Evolutionary conservation across 2,329 filamentous ascomycete species (phyloP), one percentile per base, ranked within the genome.

Genomic region (Ophiosphaerella narmari): DNA sequence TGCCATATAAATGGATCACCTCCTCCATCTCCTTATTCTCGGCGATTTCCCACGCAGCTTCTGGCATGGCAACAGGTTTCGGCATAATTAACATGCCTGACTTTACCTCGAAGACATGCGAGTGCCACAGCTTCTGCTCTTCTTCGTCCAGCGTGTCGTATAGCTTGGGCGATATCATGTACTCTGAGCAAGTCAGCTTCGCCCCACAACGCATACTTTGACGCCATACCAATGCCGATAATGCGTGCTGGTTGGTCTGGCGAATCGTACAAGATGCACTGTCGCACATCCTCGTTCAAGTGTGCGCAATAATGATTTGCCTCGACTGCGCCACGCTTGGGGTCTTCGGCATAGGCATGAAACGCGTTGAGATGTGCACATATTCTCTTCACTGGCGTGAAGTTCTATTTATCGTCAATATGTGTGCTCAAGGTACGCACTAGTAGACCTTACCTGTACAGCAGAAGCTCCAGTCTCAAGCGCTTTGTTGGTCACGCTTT

Each of bases 291-390:
- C 63, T 86, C 81, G 53, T 82, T 91, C 4, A 94, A 63, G 63
- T 94, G 90, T 1, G 86, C 82, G 68, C 91, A 96, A 74, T 94
- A 96, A 71, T 95, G 90, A 66, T 94, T 91, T 0, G 90, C 78
- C 69, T 94, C 89, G 1, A 95, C 86, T 34, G 78, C 80, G 12
- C 48, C 44, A 6, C 88, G 84, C 1, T 76, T 80, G 0, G 86
- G 84, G 39, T 93, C 88, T 23, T 84, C 80, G n/a, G 86, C 86
- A 66, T 94, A 94, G 40, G 86, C 84, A 66, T 95, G 91, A 66
- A 92, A 92, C n/a, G 89, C 90, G 63, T 94, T 92, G 1, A 96
- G 79, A 66, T 93, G 89, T 1, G 89, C 90, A 72, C 90, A 94
- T 41, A 95, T 82, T 45, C 85, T 83, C 63, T 90, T 87, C 6